Evolutionary conservation across 495 filamentous ascomycete species (phyloP).

Genomic region (Aspergillus sclerotiicarbonarius): DNA sequence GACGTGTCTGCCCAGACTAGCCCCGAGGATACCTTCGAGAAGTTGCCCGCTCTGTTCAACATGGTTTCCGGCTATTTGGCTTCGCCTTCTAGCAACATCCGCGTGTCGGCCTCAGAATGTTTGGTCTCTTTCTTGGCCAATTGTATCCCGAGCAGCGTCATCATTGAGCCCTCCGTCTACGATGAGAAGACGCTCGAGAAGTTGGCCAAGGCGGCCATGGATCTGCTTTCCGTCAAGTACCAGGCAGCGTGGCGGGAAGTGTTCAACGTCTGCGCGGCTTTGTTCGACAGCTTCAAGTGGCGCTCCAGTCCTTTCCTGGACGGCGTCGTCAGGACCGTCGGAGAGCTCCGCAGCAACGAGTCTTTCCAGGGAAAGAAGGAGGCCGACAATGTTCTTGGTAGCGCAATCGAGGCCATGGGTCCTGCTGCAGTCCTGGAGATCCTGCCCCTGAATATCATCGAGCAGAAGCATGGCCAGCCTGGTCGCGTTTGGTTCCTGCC

Average conservation of each 20-base stretch:
- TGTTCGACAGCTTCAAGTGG: slow-evolving; percentile 87
- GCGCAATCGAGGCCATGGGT: slow-evolving; percentile 84
- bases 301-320: slow-evolving; percentile 71
- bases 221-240: slow-evolving; percentile 82
- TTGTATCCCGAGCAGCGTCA: slow-evolving; percentile 74
- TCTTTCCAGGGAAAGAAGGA: slow-evolving; percentile 94
- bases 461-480: slow-evolving; percentile 69
- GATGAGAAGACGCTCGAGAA: slow-evolving; percentile 83
- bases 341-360: slow-evolving; percentile 83
- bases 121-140: slow-evolving; percentile 87
- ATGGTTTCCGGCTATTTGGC: slow-evolving; percentile 75
- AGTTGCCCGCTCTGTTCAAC: slow-evolving; percentile 76
- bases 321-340: slow-evolving; percentile 70
- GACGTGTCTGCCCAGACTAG: slow-evolving; percentile 86
- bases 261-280: slow-evolving; percentile 82
- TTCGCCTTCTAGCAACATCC: slow-evolving; percentile 86
- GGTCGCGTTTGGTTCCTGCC: slow-evolving; percentile 95
- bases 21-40: slow-evolving; percentile 83
- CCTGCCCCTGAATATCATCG: slow-evolving; percentile 78
- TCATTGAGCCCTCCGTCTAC: slow-evolving; percentile 82
- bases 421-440: slow-evolving; percentile 76
- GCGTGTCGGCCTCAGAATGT: slow-evolving; percentile 90
- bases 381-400: slow-evolving; percentile 82
- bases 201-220: slow-evolving; percentile 62
- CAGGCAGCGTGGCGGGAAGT: slow-evolving; percentile 95